Evolutionary conservation across 164 flowering plant genomes (phyloP), one percentile per base, ranked within the genome.

Genomic region (Aristolochia californica): DNA sequence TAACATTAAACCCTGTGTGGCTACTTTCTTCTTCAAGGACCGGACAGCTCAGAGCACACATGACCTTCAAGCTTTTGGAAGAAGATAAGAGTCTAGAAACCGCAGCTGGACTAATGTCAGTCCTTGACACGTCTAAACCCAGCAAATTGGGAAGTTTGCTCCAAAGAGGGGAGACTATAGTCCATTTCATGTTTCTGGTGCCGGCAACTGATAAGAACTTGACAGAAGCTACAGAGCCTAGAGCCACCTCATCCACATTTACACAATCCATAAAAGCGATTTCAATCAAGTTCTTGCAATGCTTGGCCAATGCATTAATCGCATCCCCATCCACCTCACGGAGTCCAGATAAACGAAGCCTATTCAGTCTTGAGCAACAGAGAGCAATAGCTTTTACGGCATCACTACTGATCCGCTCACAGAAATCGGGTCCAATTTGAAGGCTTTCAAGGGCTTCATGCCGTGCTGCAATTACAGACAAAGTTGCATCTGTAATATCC

Each of bases 381-480:
- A 80, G 38, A 34, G 89, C 93, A 55, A 84, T 70, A 27, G 78
- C 78, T 67, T 74, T 82, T 14, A 90, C 76, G 28, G 97, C 97
- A 70, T 94, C 97, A 60, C 91, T 80, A 48, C 72, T 85, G 51
- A 94, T 83, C 72, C 79, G 81, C 56, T 83, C 95, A 66, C 97
- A 90, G 63, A 78, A 78, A 66, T 88, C 97, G 0, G 99, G 95
- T n/a, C 96, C 99, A 55, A 94, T 83, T 49, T 83, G 89, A 43
- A 94, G 82, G 65, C 85, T 73, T 64, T 94, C 97, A 45, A 94
- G 84, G 13, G 59, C 54, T 68, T 88, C 94, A 45, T 94, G 97
- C 27, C 97, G 77, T 13, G 99, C 97, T 0, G 79, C 99, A 70
- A 94, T 83, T 25, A 86, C 81, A 2, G 91, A 82, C 2, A 94